Base-by-base conservation (phyloP, 345 rosid species). In the Combretum micranthum region DNA sequence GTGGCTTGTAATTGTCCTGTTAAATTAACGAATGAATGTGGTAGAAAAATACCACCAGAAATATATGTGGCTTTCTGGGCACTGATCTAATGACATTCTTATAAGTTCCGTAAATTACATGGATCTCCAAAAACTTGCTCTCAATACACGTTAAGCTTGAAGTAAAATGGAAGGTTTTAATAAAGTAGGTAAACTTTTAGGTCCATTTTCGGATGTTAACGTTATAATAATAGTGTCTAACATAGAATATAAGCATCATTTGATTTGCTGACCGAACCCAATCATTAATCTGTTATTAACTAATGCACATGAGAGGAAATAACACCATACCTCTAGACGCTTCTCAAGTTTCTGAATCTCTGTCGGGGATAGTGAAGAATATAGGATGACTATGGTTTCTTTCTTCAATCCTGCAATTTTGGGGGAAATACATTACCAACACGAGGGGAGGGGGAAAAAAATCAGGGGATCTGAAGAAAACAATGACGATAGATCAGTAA, bases 291-390 rank as follows among this genome's bases (percentile, higher is more conserved):
- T 32, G 39, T 32, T 32, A 64, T n/a, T 15, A 19, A 16, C 20
- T 46, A 46, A 20, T 16, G 8, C 61, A 16, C 22, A 44, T 25
- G 39, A 19, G 18, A 42, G 20, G 54, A 25, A 50, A 23, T 20
- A 47, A 37, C 12, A 46, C 15, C 57, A 56, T 72, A 75, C 97
- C 97, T 74, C 53, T 32, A 90, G 74, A 66, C 45, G 69, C 63
- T 80, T 87, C 74, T 80, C 86, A 51, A 87, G 52, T 57, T 69
- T 79, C 66, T 82, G 84, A 65, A 82, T 72, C 58, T 77, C 63
- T 9, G 62, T 66, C 26, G 85, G 80, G 15, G 72, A 55, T 60
- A 80, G 70, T 32, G 83, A 65, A 3, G 90, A 76, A 63, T 69
- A 81, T 53, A 90, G 73, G 64, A 90, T 74, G 60, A 90, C 64